Percentiles rank a stretch among this genome's conserved stretches.
Conservation (phyloP, 2,329 filamentous ascomycete species). For the Stachybotrys elegans region DNA sequence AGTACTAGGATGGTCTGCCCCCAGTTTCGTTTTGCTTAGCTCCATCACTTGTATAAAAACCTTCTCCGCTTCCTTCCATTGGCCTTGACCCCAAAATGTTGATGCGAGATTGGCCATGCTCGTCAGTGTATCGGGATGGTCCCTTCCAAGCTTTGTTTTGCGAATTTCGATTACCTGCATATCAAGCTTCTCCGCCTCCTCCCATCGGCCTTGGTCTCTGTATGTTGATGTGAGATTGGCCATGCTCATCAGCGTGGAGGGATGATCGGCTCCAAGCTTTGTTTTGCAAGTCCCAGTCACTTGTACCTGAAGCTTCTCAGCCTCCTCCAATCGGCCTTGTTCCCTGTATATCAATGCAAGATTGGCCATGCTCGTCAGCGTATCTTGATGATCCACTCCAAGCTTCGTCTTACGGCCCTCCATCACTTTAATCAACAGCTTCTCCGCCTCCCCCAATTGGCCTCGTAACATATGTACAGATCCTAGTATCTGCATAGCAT, state of each 20-base stretch:
- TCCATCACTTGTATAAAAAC: no score
- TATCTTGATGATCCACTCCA: constrained; percentile 2
- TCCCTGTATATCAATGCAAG: no score
- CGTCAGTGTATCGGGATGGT: no score
- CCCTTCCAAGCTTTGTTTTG: no score
- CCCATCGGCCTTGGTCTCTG: not conserved
- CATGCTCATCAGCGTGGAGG: not conserved
- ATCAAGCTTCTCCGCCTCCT: constrained; percentile 2
- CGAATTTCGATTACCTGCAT: no score
- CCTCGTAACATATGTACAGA: not conserved
- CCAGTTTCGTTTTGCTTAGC: not conserved
- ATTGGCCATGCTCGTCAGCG: constrained; percentile 1
- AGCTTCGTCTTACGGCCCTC: constrained; percentile 1
- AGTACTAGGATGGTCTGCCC: no score
- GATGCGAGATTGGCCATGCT: no score
- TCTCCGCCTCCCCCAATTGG: constrained; percentile 1
- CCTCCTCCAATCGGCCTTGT: not conserved
- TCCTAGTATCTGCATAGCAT: not conserved
- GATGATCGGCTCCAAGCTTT: no score
- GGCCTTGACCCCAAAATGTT: not conserved
- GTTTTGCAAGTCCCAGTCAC: not conserved
- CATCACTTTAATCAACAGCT: not conserved
- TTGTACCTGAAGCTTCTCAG: not conserved
- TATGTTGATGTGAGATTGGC: not conserved
- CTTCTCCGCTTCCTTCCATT: no score